These are phyloP conservation scores for Monosporascus sp. DNA, from an alignment of 2,329 filamentous ascomycete species.

Conservation along the genomic window DNA sequence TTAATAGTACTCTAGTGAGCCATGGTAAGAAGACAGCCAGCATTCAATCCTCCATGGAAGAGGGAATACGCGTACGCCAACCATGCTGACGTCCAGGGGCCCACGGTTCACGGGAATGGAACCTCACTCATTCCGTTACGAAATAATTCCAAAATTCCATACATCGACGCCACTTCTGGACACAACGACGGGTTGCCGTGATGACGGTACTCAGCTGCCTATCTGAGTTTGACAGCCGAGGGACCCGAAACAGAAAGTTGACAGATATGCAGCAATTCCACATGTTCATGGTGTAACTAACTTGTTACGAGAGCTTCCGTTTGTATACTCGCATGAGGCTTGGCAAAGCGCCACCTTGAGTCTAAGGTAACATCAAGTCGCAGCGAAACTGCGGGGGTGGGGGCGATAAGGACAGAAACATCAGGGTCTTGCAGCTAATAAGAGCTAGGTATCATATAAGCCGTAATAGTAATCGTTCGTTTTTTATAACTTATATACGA, in stretches of 20 bases:
- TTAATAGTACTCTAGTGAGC: background rate
- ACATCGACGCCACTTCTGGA: background rate
- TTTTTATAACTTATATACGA: no score
- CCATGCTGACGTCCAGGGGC: background rate
- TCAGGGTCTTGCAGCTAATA: no score
- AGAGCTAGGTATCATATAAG: no score
- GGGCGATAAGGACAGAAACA: no score
- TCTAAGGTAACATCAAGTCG: no score
- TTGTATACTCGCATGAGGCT: background rate
- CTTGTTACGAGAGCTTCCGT: background rate
- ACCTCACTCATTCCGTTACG: background rate
- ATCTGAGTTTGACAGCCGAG: background rate
- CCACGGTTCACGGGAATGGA: background rate
- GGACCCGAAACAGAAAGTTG: background rate
- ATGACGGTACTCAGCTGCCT: background rate
- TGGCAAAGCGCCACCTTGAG: no score
- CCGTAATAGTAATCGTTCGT: no score
- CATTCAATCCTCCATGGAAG: no score
- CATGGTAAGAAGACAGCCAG: background rate
- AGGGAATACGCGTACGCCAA: no score
- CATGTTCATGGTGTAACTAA: background rate
- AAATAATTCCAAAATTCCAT: background rate
- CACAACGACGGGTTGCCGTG: background rate
- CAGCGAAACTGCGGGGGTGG: no score
- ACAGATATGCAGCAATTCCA: background rate